Base-by-base conservation (phyloP, 2,329 filamentous ascomycete genomes). In the Verticillium albo-atrum region DNA sequence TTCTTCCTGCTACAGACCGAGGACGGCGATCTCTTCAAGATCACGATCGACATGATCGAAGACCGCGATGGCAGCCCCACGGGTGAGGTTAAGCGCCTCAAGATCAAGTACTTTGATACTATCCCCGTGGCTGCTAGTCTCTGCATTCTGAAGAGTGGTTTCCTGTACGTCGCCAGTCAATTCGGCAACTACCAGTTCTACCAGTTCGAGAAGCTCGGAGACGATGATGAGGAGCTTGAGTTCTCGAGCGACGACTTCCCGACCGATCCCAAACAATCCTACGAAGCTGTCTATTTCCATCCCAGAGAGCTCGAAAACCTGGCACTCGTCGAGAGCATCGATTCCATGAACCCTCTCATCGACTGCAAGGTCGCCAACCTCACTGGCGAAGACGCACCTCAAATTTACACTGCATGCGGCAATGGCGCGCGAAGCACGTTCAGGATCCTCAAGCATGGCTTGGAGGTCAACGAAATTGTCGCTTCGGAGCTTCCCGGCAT, bases 71-170 rank as follows among this genome's bases (percentile, higher is more conserved):
- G 89, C 14, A 88, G 91, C 61, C 80, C 88, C 1, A 94, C 90
- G 1, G 89, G 90, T 30, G 91, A 95, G 69, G 93, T 98, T 2
- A 85, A 85, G 67, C 83, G 88, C 60, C 79, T 99, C 60, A 95
- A 92, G 73, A 91, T 99, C 75, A 97, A 97, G 73, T 99, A 98
- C 74, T 99, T 98, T 68, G 95, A 99, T 68, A 99, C 95, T 0
- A 90, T 97, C 3, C 94, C 96, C 0, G 82, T 96, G 37, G 92
- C 93, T 0, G 88, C 90, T 0, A 96, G 86, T 70, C 83, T 99
- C 52, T 92, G 92, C 72, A 97, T 99, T 65, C 76, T 99, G 65
- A 97, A 97, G 76, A 97, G 92, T 65, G 96, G 95, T 28, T 99
- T 97, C 70, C 82, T 99, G 12, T 99, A 95, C 69, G 89, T 94